Conservation (phyloP, 495 filamentous ascomycete genomes). For the Trichoderma orchidacearum region DNA sequence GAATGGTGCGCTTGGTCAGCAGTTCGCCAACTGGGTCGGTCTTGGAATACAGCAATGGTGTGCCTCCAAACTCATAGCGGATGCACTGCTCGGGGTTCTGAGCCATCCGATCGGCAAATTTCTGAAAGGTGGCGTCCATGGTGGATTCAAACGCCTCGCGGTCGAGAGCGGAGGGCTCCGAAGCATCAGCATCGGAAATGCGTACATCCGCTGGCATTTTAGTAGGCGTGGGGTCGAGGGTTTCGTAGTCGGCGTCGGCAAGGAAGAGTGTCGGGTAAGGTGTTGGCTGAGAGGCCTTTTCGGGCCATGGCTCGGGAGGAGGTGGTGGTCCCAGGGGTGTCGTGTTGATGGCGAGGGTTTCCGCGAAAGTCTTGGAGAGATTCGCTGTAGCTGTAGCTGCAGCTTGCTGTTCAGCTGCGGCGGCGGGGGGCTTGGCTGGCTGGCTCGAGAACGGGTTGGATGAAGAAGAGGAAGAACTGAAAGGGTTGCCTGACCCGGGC, state of each 20-base stretch:
- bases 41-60: conserved; percentile 69
- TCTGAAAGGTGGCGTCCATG: conserved; percentile 82
- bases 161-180: conserved; percentile 47
- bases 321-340: conserved; percentile 17
- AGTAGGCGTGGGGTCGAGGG: conserved; percentile 42
- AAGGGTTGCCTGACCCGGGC: conserved; percentile 10
- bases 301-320: conserved; percentile 61
- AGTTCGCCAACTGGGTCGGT: conserved; percentile 58
- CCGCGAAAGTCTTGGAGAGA: conserved; percentile 62
- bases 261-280: conserved; percentile 69
- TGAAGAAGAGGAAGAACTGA: conserved; percentile 8
- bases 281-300: conserved; percentile 42
- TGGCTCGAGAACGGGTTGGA: conserved; percentile 18
- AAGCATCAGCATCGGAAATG: conserved; percentile 44
- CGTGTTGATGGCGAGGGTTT: conserved; percentile 33
- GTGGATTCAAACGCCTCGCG: conserved; percentile 73
- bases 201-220: conserved; percentile 32
- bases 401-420: conserved; percentile 14
- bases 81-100: conserved; percentile 94
- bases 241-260: conserved; percentile 81
- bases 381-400: conserved; percentile 6
- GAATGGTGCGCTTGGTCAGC: conserved; percentile 41
- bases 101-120: conserved; percentile 71
- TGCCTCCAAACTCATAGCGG: conserved; percentile 76
- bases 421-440: background rate